Base-by-base conservation (phyloP, 176 grass and related monocot genomes). In the Hyparrhenia diplandra region DNA sequence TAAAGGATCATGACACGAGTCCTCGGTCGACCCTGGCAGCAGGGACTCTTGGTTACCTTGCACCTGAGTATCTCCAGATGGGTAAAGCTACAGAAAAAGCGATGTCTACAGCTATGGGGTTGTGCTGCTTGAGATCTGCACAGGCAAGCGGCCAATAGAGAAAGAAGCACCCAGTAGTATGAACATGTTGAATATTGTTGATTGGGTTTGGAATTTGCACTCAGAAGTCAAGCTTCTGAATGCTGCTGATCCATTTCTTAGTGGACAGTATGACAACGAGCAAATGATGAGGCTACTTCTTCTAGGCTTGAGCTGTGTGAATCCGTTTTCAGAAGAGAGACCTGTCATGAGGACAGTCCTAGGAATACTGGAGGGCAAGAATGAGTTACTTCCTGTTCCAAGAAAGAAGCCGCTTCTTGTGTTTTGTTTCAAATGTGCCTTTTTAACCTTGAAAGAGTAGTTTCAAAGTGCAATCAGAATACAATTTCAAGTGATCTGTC, bases 51-150 rank as follows among this genome's bases (percentile, higher is more conserved):
- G 89, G 89, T 63, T 90, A 90, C 70, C 89, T 90, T 75, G 89
- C 89, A 30, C 84, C 84, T 65, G 89, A 90, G 76, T 90, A 90
- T 63, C 80, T 90, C 27, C 84, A 80, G 63, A 84, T 80, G 64
- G 89, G 89, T 25, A 84, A 32, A 76, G 84, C 80, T 40, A 90
- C 80, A 4, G 84, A 90, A 41, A 90, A 90, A 84, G 75, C 13
- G 89, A 90, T 87, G 71, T 84, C 32, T 90, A 84, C 81, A 90
- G 84, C 69, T 90, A 84, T 80, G 89, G 84, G 28, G 80, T 90
- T 69, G 89, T 90, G 45, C 70, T 90, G 5, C 80, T 90, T 51
- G 89, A 90, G 85, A 74, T 90, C 59, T 90, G 89, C 80, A 87
- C 80, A 0, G 64, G 80, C 40, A 90, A 82, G 57, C 41, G 76